These are phyloP conservation scores for Ogataea philodendri DNA, from an alignment of 805 yeast genomes.

Conservation along the genomic window DNA sequence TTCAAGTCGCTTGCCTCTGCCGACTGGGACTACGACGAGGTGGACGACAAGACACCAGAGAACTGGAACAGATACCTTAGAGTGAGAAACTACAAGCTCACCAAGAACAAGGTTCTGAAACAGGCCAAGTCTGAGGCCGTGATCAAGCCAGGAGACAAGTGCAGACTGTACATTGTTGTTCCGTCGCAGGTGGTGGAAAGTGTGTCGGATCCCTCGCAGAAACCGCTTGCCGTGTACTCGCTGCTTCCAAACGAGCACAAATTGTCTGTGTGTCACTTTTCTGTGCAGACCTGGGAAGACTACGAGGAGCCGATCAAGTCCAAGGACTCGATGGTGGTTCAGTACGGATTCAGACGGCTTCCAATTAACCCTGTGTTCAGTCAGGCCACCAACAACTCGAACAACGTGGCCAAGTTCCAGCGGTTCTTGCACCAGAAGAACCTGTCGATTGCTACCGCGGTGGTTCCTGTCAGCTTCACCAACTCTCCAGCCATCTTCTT, in stretches of 20 bases:
- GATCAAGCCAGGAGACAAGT: constrained; percentile 61
- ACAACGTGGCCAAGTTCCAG: constrained; percentile 84
- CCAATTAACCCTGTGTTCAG: constrained; percentile 80
- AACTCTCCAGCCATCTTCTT: constrained; percentile 83
- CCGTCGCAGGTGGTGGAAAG: constrained; percentile 47
- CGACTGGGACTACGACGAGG: constrained; percentile 85
- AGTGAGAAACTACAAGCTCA: constrained; percentile 72
- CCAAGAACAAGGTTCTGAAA: constrained; percentile 66
- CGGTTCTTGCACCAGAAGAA: constrained; percentile 79
- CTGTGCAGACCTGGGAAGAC: constrained; percentile 86
- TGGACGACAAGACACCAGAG: constrained; percentile 66
- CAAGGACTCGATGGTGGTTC: constrained; percentile 77
- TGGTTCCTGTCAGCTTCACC: constrained; percentile 83
- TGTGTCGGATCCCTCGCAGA: constrained; percentile 40
- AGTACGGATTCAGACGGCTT: constrained; percentile 91
- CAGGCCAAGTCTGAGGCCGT: constrained; percentile 49
- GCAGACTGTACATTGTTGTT: constrained; percentile 57
- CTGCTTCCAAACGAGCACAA: constrained; percentile 85
- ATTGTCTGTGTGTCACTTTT: constrained; percentile 75
- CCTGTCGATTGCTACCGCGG: constrained; percentile 74
- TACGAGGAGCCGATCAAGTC: constrained; percentile 82
- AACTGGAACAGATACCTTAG: constrained; percentile 76
- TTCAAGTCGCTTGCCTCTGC: constrained; percentile 76
- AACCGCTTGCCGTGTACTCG: constrained; percentile 67
- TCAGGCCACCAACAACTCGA: constrained; percentile 69